Percentiles rank a stretch among this genome's conserved stretches.
Conservation (phyloP, 129 eudicot species). For the Saussurea involucrata region DNA sequence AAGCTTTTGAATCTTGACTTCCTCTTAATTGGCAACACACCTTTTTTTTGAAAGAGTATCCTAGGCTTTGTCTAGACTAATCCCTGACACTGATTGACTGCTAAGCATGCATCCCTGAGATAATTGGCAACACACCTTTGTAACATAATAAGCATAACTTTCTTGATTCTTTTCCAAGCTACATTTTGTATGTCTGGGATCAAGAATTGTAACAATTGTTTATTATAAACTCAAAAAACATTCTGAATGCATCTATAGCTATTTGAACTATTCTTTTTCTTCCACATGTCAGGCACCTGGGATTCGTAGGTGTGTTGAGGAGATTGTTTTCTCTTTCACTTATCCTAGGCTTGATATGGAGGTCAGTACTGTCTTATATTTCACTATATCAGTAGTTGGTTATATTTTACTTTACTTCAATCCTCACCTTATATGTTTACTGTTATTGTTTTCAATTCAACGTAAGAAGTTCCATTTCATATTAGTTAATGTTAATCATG, state of each 20-base stretch:
- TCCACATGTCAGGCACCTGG: slow-evolving; percentile 52
- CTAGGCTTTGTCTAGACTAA: too few relatives aligned
- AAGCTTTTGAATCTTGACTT: not conserved
- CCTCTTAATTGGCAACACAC: not conserved
- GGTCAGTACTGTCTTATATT: slow-evolving; percentile 22
- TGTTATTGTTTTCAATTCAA: not conserved
- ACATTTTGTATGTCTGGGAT: not conserved
- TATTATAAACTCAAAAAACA: not conserved
- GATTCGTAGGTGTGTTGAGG: slow-evolving; percentile 80
- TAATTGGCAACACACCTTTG: not conserved
- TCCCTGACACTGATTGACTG: too few relatives aligned
- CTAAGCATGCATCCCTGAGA: too few relatives aligned
- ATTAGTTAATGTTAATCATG: not conserved
- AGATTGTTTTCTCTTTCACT: slow-evolving; percentile 75
- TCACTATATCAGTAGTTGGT: not conserved
- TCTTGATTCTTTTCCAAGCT: not conserved
- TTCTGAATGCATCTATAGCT: not conserved
- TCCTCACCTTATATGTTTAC: not conserved
- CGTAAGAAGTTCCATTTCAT: not conserved
- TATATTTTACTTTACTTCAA: not conserved
- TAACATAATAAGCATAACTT: not conserved
- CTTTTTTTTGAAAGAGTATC: too few relatives aligned
- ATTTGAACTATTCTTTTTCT: not conserved
- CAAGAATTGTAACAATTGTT: not conserved
- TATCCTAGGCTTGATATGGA: slow-evolving; percentile 98